Conservation (phyloP, 164 flowering plant species). For the Aristolochia californica region DNA sequence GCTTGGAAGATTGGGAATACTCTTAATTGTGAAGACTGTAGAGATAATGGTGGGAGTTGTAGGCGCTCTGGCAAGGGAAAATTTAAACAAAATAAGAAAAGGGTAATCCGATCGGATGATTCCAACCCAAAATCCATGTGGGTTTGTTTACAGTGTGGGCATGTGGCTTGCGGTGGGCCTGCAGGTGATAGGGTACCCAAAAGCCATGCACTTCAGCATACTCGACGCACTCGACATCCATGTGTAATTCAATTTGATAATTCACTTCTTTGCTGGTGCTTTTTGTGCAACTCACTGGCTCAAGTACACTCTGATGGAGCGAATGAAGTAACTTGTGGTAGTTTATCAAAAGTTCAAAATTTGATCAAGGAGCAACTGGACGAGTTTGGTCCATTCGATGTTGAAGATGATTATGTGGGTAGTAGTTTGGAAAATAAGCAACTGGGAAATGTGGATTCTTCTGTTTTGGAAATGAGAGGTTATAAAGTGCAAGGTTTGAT, state of each 20-base stretch:
- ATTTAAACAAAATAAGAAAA: constrained; percentile 61
- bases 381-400: constrained; percentile 26
- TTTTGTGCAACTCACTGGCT: constrained; percentile 46
- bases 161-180: constrained; percentile 75
- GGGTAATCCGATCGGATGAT: constrained; percentile 26
- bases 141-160: constrained; percentile 92
- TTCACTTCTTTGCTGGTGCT: constrained; percentile 77
- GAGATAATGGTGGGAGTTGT: constrained; percentile 29
- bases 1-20: constrained; percentile 28
- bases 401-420: constrained; percentile 52
- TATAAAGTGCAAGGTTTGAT: constrained; percentile 55
- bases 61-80: constrained; percentile 44
- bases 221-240: constrained; percentile 47
- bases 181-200: constrained; percentile 42
- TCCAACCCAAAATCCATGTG: constrained; percentile 40
- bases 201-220: constrained; percentile 64
- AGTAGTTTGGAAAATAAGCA: constrained; percentile 28
- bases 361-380: constrained; percentile 36
- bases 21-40: constrained; percentile 63
- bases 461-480: constrained; percentile 22
- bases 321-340: constrained; percentile 30
- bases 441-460: constrained; percentile 15
- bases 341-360: constrained; percentile 38
- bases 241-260: constrained; percentile 56
- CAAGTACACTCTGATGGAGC: constrained; percentile 35